These are phyloP conservation scores for Rhodotorula sp. DNA, from an alignment of 1,284 basidiomycete species.

Conservation along the genomic window DNA sequence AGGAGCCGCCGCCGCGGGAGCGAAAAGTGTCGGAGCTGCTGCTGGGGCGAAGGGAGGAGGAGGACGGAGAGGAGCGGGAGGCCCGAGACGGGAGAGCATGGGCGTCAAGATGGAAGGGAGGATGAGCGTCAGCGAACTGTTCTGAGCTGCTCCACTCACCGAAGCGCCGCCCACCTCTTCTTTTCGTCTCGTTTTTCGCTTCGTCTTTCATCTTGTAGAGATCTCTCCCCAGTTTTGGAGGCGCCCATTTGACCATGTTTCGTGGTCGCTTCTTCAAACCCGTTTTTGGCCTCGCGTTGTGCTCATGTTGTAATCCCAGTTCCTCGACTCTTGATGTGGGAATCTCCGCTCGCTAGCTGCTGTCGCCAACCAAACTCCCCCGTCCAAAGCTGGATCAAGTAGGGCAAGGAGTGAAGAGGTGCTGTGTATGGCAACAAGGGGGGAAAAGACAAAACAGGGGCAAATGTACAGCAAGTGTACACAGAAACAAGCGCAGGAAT, in stretches of 20 bases:
- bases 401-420: not conserved
- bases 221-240: not conserved
- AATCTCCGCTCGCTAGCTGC: too few species aligned
- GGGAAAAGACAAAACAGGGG: too few species aligned
- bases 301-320: too few species aligned
- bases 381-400: too few species aligned
- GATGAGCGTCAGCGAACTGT: constrained; percentile 32
- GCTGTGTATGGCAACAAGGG: not conserved
- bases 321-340: too few species aligned
- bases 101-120: constrained; percentile 24
- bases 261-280: too few species aligned
- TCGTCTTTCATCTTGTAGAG: not conserved
- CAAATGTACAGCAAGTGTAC: too few species aligned
- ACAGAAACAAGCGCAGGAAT: not conserved
- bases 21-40: not conserved
- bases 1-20: too few species aligned
- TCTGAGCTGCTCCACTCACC: not conserved
- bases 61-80: not conserved
- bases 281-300: too few species aligned
- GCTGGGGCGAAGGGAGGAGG: not conserved
- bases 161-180: not conserved
- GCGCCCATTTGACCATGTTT: not conserved
- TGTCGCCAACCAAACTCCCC: too few species aligned
- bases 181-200: not conserved
- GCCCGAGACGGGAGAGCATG: constrained; percentile 12